A percentile compares a stretch with the other conserved stretches of the same genome.
Conservation (phyloP, 139 green algal genomes). For the Chlamydomonas schloesseri region DNA sequence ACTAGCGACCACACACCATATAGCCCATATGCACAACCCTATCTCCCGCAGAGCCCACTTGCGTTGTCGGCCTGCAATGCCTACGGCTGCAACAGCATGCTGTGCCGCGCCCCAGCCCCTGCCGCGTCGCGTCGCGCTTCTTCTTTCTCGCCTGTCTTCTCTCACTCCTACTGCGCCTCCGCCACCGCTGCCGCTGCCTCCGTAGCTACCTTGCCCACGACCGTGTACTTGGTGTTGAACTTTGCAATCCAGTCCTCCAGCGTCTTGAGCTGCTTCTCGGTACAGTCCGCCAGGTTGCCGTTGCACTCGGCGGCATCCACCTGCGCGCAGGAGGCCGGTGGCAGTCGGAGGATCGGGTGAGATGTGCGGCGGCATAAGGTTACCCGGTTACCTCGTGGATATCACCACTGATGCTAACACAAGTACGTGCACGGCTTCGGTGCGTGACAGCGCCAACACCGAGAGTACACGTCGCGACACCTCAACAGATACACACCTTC, state of each 20-base stretch:
- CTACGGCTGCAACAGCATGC: background rate
- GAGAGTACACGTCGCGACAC: no score
- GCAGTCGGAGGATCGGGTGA: no score
- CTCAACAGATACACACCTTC: background rate
- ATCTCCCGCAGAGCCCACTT: no score
- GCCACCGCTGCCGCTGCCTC: background rate
- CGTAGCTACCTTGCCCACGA: conserved; percentile 60
- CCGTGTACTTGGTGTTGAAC: conserved; percentile 55
- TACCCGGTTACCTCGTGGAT: no score
- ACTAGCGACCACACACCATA: no score
- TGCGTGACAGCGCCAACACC: no score
- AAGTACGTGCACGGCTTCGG: no score
- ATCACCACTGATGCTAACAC: no score
- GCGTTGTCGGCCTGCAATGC: no score
- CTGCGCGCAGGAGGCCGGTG: background rate
- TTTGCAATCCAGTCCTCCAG: conserved; percentile 57
- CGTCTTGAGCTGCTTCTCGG: conserved; percentile 53
- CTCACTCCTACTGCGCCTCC: background rate
- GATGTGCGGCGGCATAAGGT: no score
- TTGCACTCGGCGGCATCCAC: conserved; percentile 56
- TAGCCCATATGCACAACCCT: no score
- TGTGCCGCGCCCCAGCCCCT: no score
- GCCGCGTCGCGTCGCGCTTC: background rate
- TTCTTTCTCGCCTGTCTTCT: background rate
- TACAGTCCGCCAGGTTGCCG: conserved; percentile 57